A percentile compares a stretch with the other conserved stretches of the same genome.
Conservation (phyloP, 1,284 basidiomycete genomes). For the Pseudozyma flocculosa region DNA sequence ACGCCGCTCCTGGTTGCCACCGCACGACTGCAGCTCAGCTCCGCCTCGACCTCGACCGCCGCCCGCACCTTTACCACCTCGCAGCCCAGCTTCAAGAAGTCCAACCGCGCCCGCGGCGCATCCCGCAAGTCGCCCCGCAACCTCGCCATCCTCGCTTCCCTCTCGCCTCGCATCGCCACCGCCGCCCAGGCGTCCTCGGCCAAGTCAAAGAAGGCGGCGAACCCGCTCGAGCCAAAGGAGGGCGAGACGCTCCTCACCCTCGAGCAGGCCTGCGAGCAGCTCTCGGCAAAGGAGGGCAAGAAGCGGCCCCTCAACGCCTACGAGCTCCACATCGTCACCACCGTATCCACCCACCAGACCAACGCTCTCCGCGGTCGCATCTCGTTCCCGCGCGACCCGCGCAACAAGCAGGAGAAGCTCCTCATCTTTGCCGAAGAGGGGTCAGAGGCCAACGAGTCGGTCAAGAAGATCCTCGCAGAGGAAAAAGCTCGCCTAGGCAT, state of each 20-base stretch:
- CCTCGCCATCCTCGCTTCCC: conserved; percentile 16
- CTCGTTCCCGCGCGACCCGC: conserved; percentile 44
- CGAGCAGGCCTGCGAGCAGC: conserved; percentile 32
- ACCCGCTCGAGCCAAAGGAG: conserved; percentile 23
- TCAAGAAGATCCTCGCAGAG: conserved; percentile 26
- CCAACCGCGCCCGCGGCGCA: conserved; percentile 34
- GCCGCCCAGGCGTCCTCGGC: conserved; percentile 1
- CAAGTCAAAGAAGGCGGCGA: conserved; percentile 19
- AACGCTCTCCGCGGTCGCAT: conserved; percentile 55
- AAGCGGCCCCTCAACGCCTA: conserved; percentile 47
- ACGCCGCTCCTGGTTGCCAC: not conserved
- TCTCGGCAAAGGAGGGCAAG: conserved; percentile 16
- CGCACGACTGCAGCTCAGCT: not conserved
- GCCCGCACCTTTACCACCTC: conserved; percentile 27
- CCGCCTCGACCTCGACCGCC: not conserved
- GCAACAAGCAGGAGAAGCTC: conserved; percentile 49
- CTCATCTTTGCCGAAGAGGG: conserved; percentile 55
- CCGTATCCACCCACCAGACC: conserved; percentile 50
- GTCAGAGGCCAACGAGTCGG: conserved; percentile 40
- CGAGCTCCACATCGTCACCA: conserved; percentile 55
- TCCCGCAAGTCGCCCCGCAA: conserved; percentile 37
- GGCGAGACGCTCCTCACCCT: conserved; percentile 30
- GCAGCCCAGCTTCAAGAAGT: conserved; percentile 27
- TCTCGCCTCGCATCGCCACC: conserved; percentile 14
- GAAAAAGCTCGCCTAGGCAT: conserved; percentile 2